A percentile compares a stretch with the other conserved stretches of the same genome.
Evolutionary conservation across 2,329 filamentous ascomycete genomes (phyloP).

Genomic region (Byssothecium circinans): DNA sequence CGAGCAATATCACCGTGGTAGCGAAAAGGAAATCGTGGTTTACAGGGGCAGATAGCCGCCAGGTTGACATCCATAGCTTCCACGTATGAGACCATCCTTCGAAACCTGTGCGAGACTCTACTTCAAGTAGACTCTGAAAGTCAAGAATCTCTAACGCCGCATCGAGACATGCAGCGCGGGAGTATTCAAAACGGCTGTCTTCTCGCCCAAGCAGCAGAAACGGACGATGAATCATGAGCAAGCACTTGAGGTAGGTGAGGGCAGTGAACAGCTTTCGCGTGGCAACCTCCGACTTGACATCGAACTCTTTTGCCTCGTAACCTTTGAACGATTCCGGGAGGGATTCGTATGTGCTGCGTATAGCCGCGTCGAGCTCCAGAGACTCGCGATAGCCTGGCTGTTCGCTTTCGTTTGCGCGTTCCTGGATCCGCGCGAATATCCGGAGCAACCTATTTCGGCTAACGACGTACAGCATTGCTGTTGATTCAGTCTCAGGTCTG

Average conservation of each 20-base stretch:
- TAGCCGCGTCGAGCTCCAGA: conserved; percentile 26
- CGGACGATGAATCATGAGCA: conserved; percentile 42
- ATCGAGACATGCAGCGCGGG: conserved; percentile 49
- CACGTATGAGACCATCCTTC: conserved; percentile 25
- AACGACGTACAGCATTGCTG: conserved; percentile 29
- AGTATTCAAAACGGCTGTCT: conserved; percentile 44
- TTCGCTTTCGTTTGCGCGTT: conserved; percentile 27
- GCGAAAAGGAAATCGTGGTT: conserved; percentile 53
- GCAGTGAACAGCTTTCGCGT: conserved; percentile 36
- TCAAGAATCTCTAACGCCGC: conserved; percentile 49
- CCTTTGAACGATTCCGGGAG: conserved; percentile 24
- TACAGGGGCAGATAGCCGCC: conserved; percentile 49
- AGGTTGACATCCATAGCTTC: conserved; percentile 46
- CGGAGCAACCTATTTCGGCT: conserved; percentile 26
- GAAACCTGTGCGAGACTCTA: conserved; percentile 46
- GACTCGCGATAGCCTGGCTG: conserved; percentile 34
- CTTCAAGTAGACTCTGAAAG: conserved; percentile 49
- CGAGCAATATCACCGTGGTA: conserved; percentile 51
- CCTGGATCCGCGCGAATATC: conserved; percentile 31
- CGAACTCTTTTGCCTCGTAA: conserved; percentile 15
- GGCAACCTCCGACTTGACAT: conserved; percentile 13
- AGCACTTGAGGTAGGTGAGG: conserved; percentile 35
- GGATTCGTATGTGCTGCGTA: conserved; percentile 25
- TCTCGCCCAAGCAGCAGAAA: conserved; percentile 40
- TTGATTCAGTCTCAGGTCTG: conserved; percentile 30